These are phyloP conservation scores for Colletotrichum coccodes DNA, from an alignment of 2,329 filamentous ascomycete species.

Conservation along the genomic window DNA sequence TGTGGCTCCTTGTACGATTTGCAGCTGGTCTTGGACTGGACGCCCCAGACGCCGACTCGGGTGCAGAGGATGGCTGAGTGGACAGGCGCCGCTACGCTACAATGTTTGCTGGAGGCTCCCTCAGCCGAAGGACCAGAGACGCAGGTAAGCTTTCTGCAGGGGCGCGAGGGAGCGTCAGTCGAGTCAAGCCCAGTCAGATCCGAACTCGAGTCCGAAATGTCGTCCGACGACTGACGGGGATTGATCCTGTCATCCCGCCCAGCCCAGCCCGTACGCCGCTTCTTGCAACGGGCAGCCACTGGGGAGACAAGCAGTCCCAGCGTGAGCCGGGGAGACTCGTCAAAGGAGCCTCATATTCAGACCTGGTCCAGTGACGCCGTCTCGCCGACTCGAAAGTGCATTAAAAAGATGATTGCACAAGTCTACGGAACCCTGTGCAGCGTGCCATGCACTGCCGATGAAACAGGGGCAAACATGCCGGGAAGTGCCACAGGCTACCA, in stretches of 20 bases:
- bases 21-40: background rate
- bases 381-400: background rate
- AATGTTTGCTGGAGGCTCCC: background rate
- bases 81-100: background rate
- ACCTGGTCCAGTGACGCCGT: background rate
- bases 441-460: conserved; percentile 22
- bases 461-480: conserved; percentile 26
- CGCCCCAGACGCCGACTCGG: background rate
- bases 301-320: background rate
- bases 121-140: background rate
- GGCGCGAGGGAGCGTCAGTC: background rate
- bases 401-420: background rate
- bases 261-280: background rate
- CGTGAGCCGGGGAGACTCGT: too few relatives aligned
- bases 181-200: background rate
- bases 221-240: background rate
- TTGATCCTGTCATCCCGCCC: conserved; percentile 28
- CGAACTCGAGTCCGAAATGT: conserved; percentile 1
- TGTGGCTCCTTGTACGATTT: too few relatives aligned
- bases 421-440: background rate
- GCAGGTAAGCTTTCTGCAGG: background rate
- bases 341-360: background rate
- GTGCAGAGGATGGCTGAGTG: too few relatives aligned
- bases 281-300: conserved; percentile 1
- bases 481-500: background rate